A percentile compares a stretch with the other conserved stretches of the same genome.
These are phyloP conservation scores for Panicum hallii DNA, from an alignment of 202 grass and related monocot genomes.

Conservation along the genomic window DNA sequence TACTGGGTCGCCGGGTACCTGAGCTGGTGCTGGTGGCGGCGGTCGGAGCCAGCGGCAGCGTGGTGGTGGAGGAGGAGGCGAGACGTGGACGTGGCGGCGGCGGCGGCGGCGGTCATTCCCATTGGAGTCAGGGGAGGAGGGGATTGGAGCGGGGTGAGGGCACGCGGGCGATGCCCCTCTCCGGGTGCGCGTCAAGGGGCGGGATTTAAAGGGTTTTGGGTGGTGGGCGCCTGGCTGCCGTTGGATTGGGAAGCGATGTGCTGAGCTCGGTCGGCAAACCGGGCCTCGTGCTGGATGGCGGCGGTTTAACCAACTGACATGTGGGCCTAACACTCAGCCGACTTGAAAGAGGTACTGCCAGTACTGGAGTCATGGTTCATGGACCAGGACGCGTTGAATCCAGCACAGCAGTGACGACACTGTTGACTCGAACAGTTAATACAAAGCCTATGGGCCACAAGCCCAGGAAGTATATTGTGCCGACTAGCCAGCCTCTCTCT, in stretches of 20 bases:
- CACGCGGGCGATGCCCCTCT: slow-evolving; percentile 27
- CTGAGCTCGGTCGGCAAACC: neutral
- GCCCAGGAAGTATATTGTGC: neutral
- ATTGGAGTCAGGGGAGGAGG: neutral
- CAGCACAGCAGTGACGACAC: no score
- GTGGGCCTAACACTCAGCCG: neutral
- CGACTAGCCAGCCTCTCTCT: no score
- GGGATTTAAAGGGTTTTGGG: slow-evolving; percentile 42
- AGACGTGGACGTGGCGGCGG: slow-evolving; percentile 32
- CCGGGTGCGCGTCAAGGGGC: slow-evolving; percentile 31
- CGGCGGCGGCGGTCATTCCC: slow-evolving; percentile 34
- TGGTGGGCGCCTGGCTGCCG: slow-evolving; percentile 18
- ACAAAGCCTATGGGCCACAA: neutral
- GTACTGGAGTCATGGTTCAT: no score
- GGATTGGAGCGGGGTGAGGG: slow-evolving; percentile 21
- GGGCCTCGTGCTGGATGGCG: neutral
- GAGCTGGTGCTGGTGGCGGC: neutral
- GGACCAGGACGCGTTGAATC: neutral
- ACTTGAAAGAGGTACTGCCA: neutral
- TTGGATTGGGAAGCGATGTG: slow-evolving; percentile 40
- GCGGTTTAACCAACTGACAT: neutral
- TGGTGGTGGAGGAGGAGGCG: slow-evolving; percentile 38
- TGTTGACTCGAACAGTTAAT: neutral
- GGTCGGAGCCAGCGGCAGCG: neutral
- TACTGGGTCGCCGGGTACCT: slow-evolving; percentile 29